A percentile compares a stretch with the other conserved stretches of the same genome.
phyloP scores from a whole-genome alignment of 2,329 filamentous ascomycete genomes.

The Dendrostoma leiphaemia region DNA sequence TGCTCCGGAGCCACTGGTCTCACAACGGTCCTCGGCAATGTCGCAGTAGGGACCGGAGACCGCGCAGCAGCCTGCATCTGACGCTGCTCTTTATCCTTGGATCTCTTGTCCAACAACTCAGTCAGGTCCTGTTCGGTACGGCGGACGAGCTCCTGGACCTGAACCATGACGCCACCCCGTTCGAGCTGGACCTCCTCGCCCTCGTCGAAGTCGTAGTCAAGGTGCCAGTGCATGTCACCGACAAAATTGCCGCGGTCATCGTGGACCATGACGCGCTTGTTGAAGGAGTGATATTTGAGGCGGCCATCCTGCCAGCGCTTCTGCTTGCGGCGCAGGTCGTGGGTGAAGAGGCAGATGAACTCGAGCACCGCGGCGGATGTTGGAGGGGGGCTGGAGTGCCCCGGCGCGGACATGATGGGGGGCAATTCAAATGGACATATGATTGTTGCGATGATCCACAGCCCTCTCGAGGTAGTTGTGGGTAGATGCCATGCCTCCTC shows the following conservation, averaged over 20 bases:
- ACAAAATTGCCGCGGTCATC: constrained; percentile 78
- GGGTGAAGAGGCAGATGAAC: constrained; percentile 82
- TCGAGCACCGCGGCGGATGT: constrained; percentile 76
- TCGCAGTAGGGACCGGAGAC: constrained; percentile 21
- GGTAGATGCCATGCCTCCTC: background rate
- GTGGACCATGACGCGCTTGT: constrained; percentile 87
- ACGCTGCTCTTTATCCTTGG: constrained; percentile 52
- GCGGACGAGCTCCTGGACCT: constrained; percentile 75
- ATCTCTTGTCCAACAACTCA: constrained; percentile 68
- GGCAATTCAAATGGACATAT: background rate
- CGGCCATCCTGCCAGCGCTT: constrained; percentile 94
- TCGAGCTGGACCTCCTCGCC: constrained; percentile 83
- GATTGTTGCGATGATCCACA: background rate
- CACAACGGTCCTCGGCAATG: constrained; percentile 25
- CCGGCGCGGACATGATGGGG: constrained; percentile 6
- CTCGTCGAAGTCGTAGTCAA: constrained; percentile 66
- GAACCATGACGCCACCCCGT: constrained; percentile 70
- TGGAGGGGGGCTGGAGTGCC: constrained; percentile 35
- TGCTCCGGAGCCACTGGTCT: constrained; percentile 25
- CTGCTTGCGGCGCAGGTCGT: constrained; percentile 80
- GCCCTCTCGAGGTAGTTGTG: no score
- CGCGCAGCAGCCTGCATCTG: constrained; percentile 44
- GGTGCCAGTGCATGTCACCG: constrained; percentile 80
- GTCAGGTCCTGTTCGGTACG: constrained; percentile 75
- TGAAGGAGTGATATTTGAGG: constrained; percentile 86